Evolutionary conservation across 306 rosid genomes (phyloP).

Genomic region (Crataegus laevigata): DNA sequence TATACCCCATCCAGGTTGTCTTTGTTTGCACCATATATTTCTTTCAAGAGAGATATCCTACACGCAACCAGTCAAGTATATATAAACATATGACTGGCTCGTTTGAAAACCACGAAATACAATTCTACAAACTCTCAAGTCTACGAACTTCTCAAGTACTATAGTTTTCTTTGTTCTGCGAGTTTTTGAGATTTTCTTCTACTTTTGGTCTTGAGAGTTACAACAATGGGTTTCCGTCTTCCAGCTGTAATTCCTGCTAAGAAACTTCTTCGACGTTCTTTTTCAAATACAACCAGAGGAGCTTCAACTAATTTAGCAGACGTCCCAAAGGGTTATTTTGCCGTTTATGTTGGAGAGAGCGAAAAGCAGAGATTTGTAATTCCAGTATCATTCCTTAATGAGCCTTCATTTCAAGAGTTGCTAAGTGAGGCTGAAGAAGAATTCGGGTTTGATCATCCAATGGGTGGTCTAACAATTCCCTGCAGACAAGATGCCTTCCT

Average conservation of each 20-base stretch:
- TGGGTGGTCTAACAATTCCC: slow-evolving; percentile 49
- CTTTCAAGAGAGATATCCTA: neutral
- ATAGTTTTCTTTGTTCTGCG: neutral
- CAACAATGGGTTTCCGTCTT: slow-evolving; percentile 13
- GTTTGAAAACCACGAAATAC: neutral
- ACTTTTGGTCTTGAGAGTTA: neutral
- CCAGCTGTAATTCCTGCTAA: slow-evolving; percentile 3
- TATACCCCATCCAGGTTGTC: neutral
- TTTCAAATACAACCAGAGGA: neutral
- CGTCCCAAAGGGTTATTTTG: slow-evolving; percentile 38
- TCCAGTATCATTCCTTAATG: slow-evolving; percentile 34
- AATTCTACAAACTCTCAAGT: neutral
- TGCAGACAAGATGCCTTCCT: slow-evolving; percentile 27
- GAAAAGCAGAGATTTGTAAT: slow-evolving; percentile 28
- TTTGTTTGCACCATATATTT: neutral
- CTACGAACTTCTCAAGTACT: neutral
- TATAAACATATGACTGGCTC: neutral
- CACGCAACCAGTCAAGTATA: neutral
- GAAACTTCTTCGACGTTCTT: slow-evolving; percentile 1
- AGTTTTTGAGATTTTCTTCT: neutral
- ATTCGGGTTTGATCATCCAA: slow-evolving; percentile 43
- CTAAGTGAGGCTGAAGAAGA: slow-evolving; percentile 35
- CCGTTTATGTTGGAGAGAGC: slow-evolving; percentile 34
- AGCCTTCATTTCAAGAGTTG: slow-evolving; percentile 29
- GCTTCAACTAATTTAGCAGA: neutral